Percentiles rank a stretch among this genome's conserved stretches.
phyloP scores from a whole-genome alignment of 176 grass and related monocot genomes.

The Poa pratensis region DNA sequence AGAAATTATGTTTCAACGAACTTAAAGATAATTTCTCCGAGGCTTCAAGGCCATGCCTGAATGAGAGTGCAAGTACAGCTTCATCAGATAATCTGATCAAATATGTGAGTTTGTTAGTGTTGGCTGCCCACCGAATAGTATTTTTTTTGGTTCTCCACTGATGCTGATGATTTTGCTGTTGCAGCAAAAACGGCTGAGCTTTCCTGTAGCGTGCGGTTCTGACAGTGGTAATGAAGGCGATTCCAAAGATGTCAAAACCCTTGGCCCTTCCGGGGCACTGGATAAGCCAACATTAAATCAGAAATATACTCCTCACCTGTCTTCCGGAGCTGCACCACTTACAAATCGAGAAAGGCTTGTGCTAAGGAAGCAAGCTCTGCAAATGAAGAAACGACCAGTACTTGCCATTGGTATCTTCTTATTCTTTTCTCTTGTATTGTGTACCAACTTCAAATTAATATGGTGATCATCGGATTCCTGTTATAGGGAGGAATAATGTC shows the following conservation, averaged over 20 bases:
- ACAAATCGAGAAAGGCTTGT: constrained; percentile 90
- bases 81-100: constrained; percentile 33
- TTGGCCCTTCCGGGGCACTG: background rate
- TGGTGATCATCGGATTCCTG: constrained; percentile 43
- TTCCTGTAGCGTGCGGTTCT: constrained; percentile 36
- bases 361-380: constrained; percentile 91
- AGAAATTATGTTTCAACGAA: constrained; percentile 39
- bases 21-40: constrained; percentile 11
- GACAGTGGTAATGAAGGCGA: constrained; percentile 22
- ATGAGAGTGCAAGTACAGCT: constrained; percentile 20
- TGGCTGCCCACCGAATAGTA: constrained; percentile 10
- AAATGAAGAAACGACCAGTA: constrained; percentile 78
- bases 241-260: constrained; percentile 33
- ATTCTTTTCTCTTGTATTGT: background rate
- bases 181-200: constrained; percentile 51
- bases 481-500: constrained; percentile 80
- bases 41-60: constrained; percentile 2
- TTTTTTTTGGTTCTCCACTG: constrained; percentile 14
- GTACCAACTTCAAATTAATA: background rate
- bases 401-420: constrained; percentile 75
- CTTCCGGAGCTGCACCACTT: constrained; percentile 58
- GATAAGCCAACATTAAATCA: constrained; percentile 28
- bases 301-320: constrained; percentile 44
- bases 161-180: constrained; percentile 35
- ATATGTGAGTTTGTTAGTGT: constrained; percentile 50